Base-by-base conservation (phyloP, 2,329 filamentous ascomycete species). In the Trichoderma polysporum region DNA sequence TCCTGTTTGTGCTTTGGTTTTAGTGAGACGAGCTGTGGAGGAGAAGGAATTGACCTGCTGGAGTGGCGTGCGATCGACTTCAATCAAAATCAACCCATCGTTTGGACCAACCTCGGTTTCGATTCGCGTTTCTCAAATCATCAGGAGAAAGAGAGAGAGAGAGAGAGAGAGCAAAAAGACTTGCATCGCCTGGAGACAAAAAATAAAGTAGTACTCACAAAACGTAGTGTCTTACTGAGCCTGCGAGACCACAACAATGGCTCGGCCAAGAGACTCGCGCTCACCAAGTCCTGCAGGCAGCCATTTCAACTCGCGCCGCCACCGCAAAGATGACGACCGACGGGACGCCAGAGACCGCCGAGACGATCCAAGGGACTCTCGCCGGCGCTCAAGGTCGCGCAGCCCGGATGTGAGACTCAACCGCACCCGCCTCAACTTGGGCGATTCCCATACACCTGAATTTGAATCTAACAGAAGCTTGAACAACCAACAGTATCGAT, bases 251-350 rank as follows among this genome's bases (percentile, higher is more conserved):
- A 74, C 74, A 76, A 77, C 71, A 71, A 88, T 88, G 86, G 85
- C 85, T 86, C 86, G 85, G 81, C 85, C 82, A 81, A 87, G 83
- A 85, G 85, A 86, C 83, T 86, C 86, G 82, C 86, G 91, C 91
- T 94, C 91, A 94, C 92, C 91, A 91, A 93, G 90, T 89, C 91
- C 91, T 90, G 89, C 90, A 93, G 91, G 91, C 88, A 93, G 91
- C 85, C 89, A 91, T 78, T 85, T 87, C 80, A 89, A 88, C 80
- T 88, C 89, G 76, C 89, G 88, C 82, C 90, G 88, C 82, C 87
- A 81, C 76, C 85, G 85, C 74, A 86, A 88, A 79, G 84, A 86
- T 80, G 85, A 86, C 78, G 82, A 81, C 73, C 87, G 88, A 78
- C 86, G 79, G 78, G 84, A 68, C 57, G 79, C 58, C 50, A 80